A percentile compares a stretch with the other conserved stretches of the same genome.
phyloP scores from a whole-genome alignment of 1,139 yeast species.

The Diutina siamensis region DNA sequence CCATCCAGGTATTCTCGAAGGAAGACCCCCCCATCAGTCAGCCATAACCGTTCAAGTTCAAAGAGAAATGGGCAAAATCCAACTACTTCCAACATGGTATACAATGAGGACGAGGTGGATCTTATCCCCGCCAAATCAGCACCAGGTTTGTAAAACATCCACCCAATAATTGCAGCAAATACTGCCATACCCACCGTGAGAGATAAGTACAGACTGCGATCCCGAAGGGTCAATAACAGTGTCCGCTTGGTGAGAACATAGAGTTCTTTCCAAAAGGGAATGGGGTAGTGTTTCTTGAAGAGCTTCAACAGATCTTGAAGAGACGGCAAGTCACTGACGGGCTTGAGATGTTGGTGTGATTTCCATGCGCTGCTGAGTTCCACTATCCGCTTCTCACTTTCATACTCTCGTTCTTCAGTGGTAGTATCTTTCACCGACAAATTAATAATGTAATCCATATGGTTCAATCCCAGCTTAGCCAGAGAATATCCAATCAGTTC shows the following conservation, averaged over 20 bases:
- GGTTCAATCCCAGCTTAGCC: slow-evolving; percentile 2
- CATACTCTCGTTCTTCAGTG: slow-evolving; percentile 29
- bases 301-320: slow-evolving; percentile 17
- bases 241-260: slow-evolving; percentile 31
- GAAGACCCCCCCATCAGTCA: slow-evolving; percentile 1
- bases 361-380: slow-evolving; percentile 43
- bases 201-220: background rate
- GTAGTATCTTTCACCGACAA: slow-evolving; percentile 57
- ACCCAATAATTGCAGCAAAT: slow-evolving; percentile 3
- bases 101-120: background rate
- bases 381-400: slow-evolving; percentile 33
- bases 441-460: slow-evolving; percentile 36
- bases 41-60: slow-evolving; percentile 3
- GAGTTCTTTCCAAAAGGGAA: slow-evolving; percentile 34
- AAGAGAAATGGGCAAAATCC: slow-evolving; percentile 2
- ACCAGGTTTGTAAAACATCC: slow-evolving; percentile 2
- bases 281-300: slow-evolving; percentile 16
- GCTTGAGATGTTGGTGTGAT: slow-evolving; percentile 8
- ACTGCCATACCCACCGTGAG: background rate
- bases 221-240: background rate
- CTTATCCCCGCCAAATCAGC: slow-evolving; percentile 3
- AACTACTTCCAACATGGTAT: slow-evolving; percentile 3
- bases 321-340: slow-evolving; percentile 5
- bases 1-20: slow-evolving; percentile 3
- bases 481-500: slow-evolving; percentile 27